phyloP scores from a whole-genome alignment of 495 filamentous ascomycete species.

The Penicillium longicatenatum region DNA sequence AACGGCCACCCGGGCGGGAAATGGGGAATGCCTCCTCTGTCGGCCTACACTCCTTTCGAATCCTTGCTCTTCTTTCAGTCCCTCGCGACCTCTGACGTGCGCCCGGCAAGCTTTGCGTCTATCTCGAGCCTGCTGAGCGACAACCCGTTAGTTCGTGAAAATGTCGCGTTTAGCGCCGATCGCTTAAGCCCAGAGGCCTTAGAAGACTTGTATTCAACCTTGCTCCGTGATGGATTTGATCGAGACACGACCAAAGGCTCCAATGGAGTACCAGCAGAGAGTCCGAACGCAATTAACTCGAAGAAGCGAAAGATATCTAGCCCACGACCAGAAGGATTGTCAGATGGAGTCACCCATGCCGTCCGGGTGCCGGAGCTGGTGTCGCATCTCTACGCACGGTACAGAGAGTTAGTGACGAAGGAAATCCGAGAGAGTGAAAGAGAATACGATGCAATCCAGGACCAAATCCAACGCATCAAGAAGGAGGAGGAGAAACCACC shows the following conservation, averaged over 20 bases:
- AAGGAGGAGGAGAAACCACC: conserved; percentile 54
- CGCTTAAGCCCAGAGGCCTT: conserved; percentile 79
- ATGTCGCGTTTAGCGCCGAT: conserved; percentile 66
- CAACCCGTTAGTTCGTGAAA: conserved; percentile 67
- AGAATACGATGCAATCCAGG: conserved; percentile 60
- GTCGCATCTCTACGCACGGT: conserved; percentile 70
- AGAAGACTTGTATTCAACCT: conserved; percentile 70
- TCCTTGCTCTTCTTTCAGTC: conserved; percentile 86
- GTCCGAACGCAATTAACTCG: conserved; percentile 46
- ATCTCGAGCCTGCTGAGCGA: conserved; percentile 75
- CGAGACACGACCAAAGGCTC: conserved; percentile 17
- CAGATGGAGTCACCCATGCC: conserved; percentile 61
- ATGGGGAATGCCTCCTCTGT: conserved; percentile 58
- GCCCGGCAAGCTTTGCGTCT: conserved; percentile 63
- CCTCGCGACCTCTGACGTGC: conserved; percentile 65
- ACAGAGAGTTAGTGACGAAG: conserved; percentile 64
- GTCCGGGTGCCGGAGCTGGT: conserved; percentile 69
- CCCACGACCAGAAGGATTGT: conserved; percentile 58
- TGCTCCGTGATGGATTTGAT: conserved; percentile 72
- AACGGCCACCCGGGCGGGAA: conserved; percentile 48
- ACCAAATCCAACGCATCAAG: conserved; percentile 70
- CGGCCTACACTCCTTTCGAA: conserved; percentile 83
- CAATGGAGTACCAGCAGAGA: conserved; percentile 35
- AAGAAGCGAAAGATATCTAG: conserved; percentile 75
- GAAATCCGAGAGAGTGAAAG: conserved; percentile 77